phyloP scores from a whole-genome alignment of 805 yeast genomes.

The Suhomyces vadensis region DNA sequence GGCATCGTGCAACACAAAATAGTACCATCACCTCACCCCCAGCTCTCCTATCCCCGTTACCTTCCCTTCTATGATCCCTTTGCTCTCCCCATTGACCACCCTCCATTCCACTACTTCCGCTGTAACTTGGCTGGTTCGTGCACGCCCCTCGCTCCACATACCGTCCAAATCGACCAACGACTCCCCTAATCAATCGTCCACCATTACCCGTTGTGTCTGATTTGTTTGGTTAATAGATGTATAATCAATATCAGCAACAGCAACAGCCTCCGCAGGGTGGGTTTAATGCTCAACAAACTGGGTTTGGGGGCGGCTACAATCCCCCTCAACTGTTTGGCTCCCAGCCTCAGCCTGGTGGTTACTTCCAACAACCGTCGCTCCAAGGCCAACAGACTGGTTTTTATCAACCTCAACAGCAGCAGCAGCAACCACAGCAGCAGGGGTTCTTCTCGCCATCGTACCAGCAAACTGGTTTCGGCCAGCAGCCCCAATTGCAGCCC shows the following conservation, averaged over 20 bases:
- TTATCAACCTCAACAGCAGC: constrained; percentile 33
- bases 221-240: constrained; percentile 24
- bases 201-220: constrained; percentile 3
- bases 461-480: constrained; percentile 20
- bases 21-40: no score
- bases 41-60: no score
- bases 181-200: background rate
- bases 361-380: constrained; percentile 18
- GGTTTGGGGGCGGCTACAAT: constrained; percentile 21
- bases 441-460: constrained; percentile 8
- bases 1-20: no score
- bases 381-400: constrained; percentile 50
- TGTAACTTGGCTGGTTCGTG: constrained; percentile 1
- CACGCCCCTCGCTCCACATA: constrained; percentile 2
- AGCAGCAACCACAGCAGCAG: constrained; percentile 33
- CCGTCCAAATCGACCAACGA: constrained; percentile 4
- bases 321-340: constrained; percentile 13
- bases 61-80: no score
- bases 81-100: background rate
- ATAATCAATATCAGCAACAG: constrained; percentile 40
- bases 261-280: constrained; percentile 17
- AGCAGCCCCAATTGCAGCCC: constrained; percentile 24
- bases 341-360: constrained; percentile 8
- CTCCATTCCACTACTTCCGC: background rate
- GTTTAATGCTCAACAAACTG: constrained; percentile 24